A percentile compares a stretch with the other conserved stretches of the same genome.
phyloP scores from a whole-genome alignment of 2,329 filamentous ascomycete genomes.

The Sodiomyces alkalinus region DNA sequence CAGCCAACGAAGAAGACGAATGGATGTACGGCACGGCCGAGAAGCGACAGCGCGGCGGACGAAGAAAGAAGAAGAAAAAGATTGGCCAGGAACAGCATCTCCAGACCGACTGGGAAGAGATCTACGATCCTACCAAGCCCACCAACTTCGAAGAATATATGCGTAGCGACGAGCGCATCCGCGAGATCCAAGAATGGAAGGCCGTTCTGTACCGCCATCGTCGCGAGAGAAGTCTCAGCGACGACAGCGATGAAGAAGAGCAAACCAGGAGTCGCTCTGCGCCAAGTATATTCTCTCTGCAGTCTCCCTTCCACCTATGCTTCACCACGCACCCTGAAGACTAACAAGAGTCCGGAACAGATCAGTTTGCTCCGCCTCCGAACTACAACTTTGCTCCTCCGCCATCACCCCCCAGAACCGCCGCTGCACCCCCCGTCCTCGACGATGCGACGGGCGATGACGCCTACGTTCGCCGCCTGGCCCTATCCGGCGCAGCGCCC shows the following conservation, averaged over 20 bases:
- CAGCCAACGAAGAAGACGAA: slow-evolving; percentile 62
- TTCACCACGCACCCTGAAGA: slow-evolving; percentile 4
- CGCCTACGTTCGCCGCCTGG: slow-evolving; percentile 48
- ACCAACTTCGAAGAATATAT: slow-evolving; percentile 78
- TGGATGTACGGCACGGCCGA: slow-evolving; percentile 50
- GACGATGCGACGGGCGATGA: slow-evolving; percentile 54
- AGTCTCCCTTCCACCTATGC: background rate
- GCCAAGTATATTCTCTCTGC: slow-evolving; percentile 11
- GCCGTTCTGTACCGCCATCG: slow-evolving; percentile 61
- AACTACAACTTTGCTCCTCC: slow-evolving; percentile 43
- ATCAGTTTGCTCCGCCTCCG: slow-evolving; percentile 44
- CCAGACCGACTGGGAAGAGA: slow-evolving; percentile 76
- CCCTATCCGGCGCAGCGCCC: slow-evolving; percentile 29
- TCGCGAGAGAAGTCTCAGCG: slow-evolving; percentile 25
- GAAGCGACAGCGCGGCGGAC: slow-evolving; percentile 61
- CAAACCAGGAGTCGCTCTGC: slow-evolving; percentile 14
- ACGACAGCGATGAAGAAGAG: slow-evolving; percentile 30
- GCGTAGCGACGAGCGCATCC: slow-evolving; percentile 67
- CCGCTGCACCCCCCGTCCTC: slow-evolving; percentile 28
- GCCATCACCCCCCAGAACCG: slow-evolving; percentile 30
- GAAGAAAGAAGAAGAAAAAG: slow-evolving; percentile 62
- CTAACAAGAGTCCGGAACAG: slow-evolving; percentile 21
- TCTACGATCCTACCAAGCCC: slow-evolving; percentile 72
- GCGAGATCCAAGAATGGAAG: slow-evolving; percentile 76
- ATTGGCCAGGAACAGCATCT: slow-evolving; percentile 37